phyloP scores from a whole-genome alignment of 1,139 yeast species.

The Casaregolazyma lundiana region DNA sequence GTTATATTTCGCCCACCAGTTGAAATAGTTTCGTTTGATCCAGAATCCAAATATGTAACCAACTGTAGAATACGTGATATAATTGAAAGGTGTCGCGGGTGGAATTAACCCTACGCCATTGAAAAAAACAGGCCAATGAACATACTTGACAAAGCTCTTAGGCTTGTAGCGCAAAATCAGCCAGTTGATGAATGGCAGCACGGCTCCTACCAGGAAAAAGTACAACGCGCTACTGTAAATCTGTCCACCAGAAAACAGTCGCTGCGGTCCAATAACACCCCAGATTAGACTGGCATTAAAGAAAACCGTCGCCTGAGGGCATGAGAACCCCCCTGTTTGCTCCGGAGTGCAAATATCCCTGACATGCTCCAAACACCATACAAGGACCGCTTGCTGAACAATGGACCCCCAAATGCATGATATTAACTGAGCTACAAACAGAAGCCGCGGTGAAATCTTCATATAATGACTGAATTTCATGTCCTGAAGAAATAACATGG shows the following conservation, averaged over 20 bases:
- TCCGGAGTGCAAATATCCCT: constrained; percentile 44
- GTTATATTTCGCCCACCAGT: constrained; percentile 66
- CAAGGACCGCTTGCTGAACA: constrained; percentile 40
- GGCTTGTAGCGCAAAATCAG: constrained; percentile 47
- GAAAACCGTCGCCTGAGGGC: constrained; percentile 47
- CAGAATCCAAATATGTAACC: constrained; percentile 51
- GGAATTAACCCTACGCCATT: constrained; percentile 48
- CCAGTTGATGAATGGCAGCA: constrained; percentile 45
- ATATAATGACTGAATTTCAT: constrained; percentile 62
- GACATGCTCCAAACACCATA: constrained; percentile 44
- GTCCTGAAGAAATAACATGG: constrained; percentile 50
- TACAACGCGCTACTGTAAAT: constrained; percentile 40
- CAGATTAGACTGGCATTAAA: constrained; percentile 57
- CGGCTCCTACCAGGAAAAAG: constrained; percentile 46
- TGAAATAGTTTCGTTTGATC: constrained; percentile 47
- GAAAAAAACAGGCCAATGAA: constrained; percentile 50
- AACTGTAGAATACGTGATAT: constrained; percentile 44
- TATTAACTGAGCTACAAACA: constrained; percentile 50
- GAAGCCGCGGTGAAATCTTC: constrained; percentile 56
- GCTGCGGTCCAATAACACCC: constrained; percentile 62
- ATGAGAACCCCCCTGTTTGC: constrained; percentile 45
- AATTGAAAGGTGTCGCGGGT: constrained; percentile 51
- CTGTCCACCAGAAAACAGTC: constrained; percentile 39
- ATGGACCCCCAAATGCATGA: constrained; percentile 37
- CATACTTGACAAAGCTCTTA: constrained; percentile 39